Percentiles rank a stretch among this genome's conserved stretches.
These are phyloP conservation scores for Lactifluus hygrophoroides DNA, from an alignment of 768 basidiomycete species.

Conservation along the genomic window DNA sequence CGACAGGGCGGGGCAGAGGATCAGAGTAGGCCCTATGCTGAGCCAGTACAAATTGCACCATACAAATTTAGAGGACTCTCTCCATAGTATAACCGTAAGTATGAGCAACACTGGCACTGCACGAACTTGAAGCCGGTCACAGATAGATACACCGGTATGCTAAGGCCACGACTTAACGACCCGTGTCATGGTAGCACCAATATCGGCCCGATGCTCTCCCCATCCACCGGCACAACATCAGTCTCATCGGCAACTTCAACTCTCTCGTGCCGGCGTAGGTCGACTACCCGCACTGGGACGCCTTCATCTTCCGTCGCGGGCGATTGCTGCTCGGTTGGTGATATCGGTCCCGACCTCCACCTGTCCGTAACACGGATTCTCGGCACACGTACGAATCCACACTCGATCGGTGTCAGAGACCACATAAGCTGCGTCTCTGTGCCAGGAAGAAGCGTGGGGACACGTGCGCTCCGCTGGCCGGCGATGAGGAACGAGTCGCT, in stretches of 20 bases:
- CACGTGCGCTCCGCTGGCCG: constrained; percentile 56
- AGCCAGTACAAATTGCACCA: too few relatives aligned
- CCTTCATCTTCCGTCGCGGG: constrained; percentile 53
- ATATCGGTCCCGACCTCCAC: constrained; percentile 23
- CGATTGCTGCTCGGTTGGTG: not conserved
- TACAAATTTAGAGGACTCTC: too few relatives aligned
- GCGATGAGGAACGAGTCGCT: constrained; percentile 75
- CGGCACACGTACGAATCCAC: constrained; percentile 58
- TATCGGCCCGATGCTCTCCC: constrained; percentile 7
- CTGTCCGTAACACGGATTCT: constrained; percentile 49
- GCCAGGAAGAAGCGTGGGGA: constrained; percentile 69
- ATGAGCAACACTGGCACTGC: too few relatives aligned
- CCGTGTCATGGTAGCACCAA: constrained; percentile 16
- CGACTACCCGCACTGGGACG: constrained; percentile 60
- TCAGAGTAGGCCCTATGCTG: too few relatives aligned
- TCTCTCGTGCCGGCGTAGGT: constrained; percentile 41
- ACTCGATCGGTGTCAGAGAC: constrained; percentile 66
- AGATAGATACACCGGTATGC: not conserved
- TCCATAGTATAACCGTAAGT: too few relatives aligned
- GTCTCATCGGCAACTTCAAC: constrained; percentile 45
- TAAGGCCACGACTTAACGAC: not conserved
- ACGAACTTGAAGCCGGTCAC: too few relatives aligned
- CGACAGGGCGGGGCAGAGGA: too few relatives aligned
- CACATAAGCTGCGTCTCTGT: constrained; percentile 57
- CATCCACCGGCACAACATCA: not conserved